Evolutionary conservation across 495 filamentous ascomycete species (phyloP), one percentile per base, ranked within the genome.

Genomic region (Endocarpon pusillum): DNA sequence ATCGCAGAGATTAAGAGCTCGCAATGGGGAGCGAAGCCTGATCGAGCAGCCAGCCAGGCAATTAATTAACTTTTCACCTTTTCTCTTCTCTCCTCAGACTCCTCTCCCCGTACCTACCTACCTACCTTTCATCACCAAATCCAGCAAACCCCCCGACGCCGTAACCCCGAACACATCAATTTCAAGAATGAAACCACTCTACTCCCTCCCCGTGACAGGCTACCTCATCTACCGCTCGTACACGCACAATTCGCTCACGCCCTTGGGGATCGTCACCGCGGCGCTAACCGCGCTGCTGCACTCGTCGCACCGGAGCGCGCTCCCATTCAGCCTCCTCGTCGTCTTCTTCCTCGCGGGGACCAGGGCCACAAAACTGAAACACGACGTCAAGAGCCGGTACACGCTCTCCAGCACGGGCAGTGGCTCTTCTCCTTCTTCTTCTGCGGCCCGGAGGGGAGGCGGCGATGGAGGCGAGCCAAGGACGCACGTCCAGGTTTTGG

Each of bases 321-420:
- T 84, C n/a, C 85, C 81, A 2, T 91, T 94, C 52, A 64, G 67
- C 16, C 64, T 94, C 8, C 66, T 97, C 2, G 64, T 62, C 25
- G 71, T 86, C 12, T 97, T 97, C 61, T 94, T 93, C 60, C 58
- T 86, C 2, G 73, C 75, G 0, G 91, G 81, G 0, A 92, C 78
- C 0, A 62, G 69, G 33, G 86, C 73, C 1, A 97, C 89, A 0
- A 87, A 84, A 55, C 78, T 83, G 47, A 94, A 94, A 54, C 76
- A 92, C 42, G 71, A 81, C 35, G 60, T 87, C 48, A 97, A 97
- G 58, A 67, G 75, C 0, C 69, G 58, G 19, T 60, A 94, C 31
- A 96, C 89, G 0, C 54, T 87, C 32, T 77, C 77, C 26, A 68
- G 82, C 4, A 63, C 70, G 20, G 84, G 83, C 29, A 51, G 65